These are phyloP conservation scores for Saccharomyces hybrid DNA, from an alignment of 1,139 yeast genomes.

Conservation along the genomic window DNA sequence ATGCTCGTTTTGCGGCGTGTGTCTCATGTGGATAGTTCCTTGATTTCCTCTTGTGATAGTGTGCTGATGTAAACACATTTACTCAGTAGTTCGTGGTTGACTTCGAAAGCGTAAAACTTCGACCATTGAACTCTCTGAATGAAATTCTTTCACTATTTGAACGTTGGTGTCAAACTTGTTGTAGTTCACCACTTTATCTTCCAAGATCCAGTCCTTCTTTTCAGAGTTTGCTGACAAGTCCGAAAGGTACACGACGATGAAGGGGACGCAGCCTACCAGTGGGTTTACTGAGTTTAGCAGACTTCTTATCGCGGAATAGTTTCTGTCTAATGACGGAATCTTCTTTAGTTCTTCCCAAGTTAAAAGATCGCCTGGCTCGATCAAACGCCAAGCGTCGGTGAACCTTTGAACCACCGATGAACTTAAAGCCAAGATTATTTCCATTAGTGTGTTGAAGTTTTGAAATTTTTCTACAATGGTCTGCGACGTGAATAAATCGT, in stretches of 20 bases:
- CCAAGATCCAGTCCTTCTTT: constrained; percentile 36
- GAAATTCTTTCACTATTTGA: constrained; percentile 66
- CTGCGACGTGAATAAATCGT: constrained; percentile 79
- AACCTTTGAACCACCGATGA: constrained; percentile 57
- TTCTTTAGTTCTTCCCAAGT: constrained; percentile 60
- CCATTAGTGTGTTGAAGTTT: constrained; percentile 82
- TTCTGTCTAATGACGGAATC: constrained; percentile 55
- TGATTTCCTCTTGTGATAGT: constrained; percentile 66
- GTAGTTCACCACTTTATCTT: constrained; percentile 56
- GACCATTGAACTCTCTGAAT: constrained; percentile 86
- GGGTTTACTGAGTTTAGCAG: constrained; percentile 58
- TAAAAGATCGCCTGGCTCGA: constrained; percentile 48
- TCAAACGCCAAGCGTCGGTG: constrained; percentile 65
- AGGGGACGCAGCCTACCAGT: constrained; percentile 79
- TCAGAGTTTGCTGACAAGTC: constrained; percentile 80
- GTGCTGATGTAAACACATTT: constrained; percentile 78
- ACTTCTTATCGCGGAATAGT: constrained; percentile 57
- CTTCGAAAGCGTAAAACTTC: constrained; percentile 45
- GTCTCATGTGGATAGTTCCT: constrained; percentile 8
- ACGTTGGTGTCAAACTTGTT: constrained; percentile 73
- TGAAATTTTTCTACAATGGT: constrained; percentile 60
- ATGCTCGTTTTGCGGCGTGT: background rate
- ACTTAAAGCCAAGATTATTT: constrained; percentile 75
- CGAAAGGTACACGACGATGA: constrained; percentile 75
- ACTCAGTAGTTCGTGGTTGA: constrained; percentile 58